These are phyloP conservation scores for Helminthosporium solani DNA, from an alignment of 2,329 filamentous ascomycete genomes.

Conservation along the genomic window DNA sequence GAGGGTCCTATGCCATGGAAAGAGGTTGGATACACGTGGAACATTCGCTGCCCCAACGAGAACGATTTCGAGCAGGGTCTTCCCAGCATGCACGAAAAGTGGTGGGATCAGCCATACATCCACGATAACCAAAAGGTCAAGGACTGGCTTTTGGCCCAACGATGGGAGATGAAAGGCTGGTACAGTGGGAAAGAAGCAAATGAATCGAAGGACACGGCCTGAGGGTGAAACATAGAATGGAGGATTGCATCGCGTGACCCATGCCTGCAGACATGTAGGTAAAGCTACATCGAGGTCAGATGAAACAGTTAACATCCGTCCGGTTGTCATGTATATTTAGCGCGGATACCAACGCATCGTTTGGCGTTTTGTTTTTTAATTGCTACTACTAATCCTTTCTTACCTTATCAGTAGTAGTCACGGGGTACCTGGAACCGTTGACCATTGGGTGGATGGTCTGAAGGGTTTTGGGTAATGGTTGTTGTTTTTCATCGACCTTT, in stretches of 20 bases:
- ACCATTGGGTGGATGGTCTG: too few species aligned
- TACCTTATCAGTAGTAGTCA: not conserved
- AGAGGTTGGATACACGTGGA: slow-evolving; percentile 41
- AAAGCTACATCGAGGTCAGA: not conserved
- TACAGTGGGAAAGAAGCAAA: slow-evolving; percentile 29
- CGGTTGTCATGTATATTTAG: not conserved
- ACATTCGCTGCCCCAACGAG: slow-evolving; percentile 40
- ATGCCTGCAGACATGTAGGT: not conserved
- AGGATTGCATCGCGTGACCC: not conserved
- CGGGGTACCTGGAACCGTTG: not conserved
- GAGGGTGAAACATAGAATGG: not conserved
- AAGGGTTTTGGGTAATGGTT: too few species aligned
- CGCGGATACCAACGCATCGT: not conserved
- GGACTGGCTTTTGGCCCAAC: slow-evolving; percentile 33
- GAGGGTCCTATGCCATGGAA: slow-evolving; percentile 45
- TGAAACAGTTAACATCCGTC: not conserved
- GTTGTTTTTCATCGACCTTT: too few species aligned
- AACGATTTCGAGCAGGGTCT: slow-evolving; percentile 41
- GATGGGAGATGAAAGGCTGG: slow-evolving; percentile 46
- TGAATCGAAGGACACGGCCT: not conserved
- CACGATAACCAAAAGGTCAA: slow-evolving; percentile 28
- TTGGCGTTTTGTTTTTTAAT: not conserved
- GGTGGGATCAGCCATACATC: slow-evolving; percentile 36
- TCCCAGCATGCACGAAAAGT: slow-evolving; percentile 44
- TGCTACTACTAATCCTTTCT: not conserved